Conservation (phyloP, 192 early-diverging fungal species). For the Coemansia pectinata region DNA sequence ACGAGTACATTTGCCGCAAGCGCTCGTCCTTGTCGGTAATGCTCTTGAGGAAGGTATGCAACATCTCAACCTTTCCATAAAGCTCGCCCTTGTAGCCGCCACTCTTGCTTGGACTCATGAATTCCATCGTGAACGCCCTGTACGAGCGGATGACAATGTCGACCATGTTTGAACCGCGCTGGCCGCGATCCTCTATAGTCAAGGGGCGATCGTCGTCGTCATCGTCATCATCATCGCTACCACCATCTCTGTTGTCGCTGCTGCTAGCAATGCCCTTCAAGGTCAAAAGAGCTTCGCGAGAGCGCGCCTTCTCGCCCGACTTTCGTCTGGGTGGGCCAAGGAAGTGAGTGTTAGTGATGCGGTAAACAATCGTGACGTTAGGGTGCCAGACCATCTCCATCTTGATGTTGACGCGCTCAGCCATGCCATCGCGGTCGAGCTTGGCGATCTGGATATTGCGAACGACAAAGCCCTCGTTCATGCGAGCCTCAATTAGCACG, state of each 20-base stretch:
- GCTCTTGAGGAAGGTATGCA: constrained; percentile 38
- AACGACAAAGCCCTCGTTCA: constrained; percentile 71
- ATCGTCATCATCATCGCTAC: neutral
- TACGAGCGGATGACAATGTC: constrained; percentile 53
- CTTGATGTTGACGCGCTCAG: constrained; percentile 62
- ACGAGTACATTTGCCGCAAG: constrained; percentile 34
- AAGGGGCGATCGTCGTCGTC: neutral
- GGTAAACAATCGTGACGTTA: constrained; percentile 75
- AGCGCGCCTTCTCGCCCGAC: neutral
- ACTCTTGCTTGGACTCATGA: constrained; percentile 21
- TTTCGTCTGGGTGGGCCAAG: neutral
- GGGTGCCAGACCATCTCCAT: constrained; percentile 73
- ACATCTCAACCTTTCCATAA: constrained; percentile 33
- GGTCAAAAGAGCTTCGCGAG: neutral
- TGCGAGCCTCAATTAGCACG: constrained; percentile 63
- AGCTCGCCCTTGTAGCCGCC: constrained; percentile 31
- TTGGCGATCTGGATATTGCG: constrained; percentile 57
- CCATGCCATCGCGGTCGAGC: constrained; percentile 33
- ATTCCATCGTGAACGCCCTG: constrained; percentile 47
- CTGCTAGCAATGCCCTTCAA: neutral
- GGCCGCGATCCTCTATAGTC: constrained; percentile 31
- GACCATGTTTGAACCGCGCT: constrained; percentile 48
- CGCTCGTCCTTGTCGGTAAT: constrained; percentile 48
- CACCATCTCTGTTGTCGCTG: neutral
- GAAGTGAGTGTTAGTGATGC: constrained; percentile 57